These are phyloP conservation scores for Dioszegia aurantiaca DNA, from an alignment of 768 basidiomycete genomes.

Conservation along the genomic window DNA sequence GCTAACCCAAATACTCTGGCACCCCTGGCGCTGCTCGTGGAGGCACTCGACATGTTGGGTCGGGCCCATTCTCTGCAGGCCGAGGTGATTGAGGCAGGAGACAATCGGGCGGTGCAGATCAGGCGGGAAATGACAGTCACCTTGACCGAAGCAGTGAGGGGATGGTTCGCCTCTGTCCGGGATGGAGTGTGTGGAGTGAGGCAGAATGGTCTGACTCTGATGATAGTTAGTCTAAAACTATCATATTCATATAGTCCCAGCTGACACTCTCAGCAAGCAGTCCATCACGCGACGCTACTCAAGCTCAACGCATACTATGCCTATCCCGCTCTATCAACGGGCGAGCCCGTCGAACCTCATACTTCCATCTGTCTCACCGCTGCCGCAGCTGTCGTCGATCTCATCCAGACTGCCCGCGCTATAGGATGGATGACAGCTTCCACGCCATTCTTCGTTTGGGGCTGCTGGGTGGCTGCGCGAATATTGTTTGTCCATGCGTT, in stretches of 20 bases:
- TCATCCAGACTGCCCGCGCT: conserved; percentile 20
- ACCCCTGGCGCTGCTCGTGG: conserved; percentile 44
- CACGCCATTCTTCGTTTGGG: conserved; percentile 49
- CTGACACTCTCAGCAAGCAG: conserved; percentile 35
- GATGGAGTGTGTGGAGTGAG: conserved; percentile 9
- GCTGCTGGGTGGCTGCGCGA: conserved; percentile 49
- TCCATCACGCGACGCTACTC: conserved; percentile 47
- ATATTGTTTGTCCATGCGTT: conserved; percentile 44
- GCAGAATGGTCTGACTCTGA: conserved; percentile 27
- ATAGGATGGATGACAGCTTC: conserved; percentile 30
- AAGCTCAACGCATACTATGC: conserved; percentile 50
- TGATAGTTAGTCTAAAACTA: conserved; percentile 39
- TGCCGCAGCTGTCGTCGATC: conserved; percentile 29
- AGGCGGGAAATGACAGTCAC: conserved; percentile 37
- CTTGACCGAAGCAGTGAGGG: conserved; percentile 34
- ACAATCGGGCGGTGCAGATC: conserved; percentile 35
- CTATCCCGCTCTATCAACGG: conserved; percentile 43
- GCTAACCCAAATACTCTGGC: conserved; percentile 23
- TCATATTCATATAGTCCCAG: neutral
- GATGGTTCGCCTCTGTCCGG: conserved; percentile 26
- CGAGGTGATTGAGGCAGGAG: conserved; percentile 39
- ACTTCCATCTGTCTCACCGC: conserved; percentile 39
- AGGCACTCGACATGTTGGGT: conserved; percentile 48
- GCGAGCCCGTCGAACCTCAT: conserved; percentile 45
- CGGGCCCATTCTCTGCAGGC: conserved; percentile 45